phyloP scores from a whole-genome alignment of 371 early-diverging fungal species.

The Sporodiniella umbellata region DNA sequence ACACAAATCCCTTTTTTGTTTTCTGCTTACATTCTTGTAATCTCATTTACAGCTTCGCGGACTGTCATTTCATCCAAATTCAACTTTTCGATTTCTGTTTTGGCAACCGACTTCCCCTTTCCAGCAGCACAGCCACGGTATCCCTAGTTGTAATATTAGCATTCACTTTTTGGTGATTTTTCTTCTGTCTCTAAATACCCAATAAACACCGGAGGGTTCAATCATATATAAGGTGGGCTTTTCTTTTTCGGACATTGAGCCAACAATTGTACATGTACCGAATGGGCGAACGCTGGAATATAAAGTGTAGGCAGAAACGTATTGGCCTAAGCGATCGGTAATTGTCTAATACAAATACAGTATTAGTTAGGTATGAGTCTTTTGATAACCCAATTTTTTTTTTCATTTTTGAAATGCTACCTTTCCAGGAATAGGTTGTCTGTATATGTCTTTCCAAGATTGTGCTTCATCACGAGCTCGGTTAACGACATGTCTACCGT shows the following conservation, averaged over 20 bases:
- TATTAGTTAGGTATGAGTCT: too few species aligned
- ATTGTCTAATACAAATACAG: too few species aligned
- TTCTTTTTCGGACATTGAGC: conserved; percentile 63
- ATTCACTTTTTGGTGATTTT: too few species aligned
- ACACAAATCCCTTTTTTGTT: neutral
- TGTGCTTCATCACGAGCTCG: conserved; percentile 91
- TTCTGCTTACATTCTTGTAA: conserved; percentile 83
- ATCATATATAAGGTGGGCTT: conserved; percentile 88
- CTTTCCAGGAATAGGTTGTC: conserved; percentile 79
- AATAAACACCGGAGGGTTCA: conserved; percentile 96
- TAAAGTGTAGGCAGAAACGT: conserved; percentile 93
- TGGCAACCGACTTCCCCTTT: conserved; percentile 95
- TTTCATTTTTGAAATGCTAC: too few species aligned
- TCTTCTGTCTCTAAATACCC: too few species aligned
- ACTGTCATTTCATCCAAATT: conserved; percentile 82
- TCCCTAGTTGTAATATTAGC: conserved; percentile 72
- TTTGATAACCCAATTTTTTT: too few species aligned
- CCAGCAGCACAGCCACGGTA: conserved; percentile 94
- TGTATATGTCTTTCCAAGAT: conserved; percentile 86
- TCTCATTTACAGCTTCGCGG: conserved; percentile 90
- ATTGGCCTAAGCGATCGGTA: conserved; percentile 91
- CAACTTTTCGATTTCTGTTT: conserved; percentile 96
- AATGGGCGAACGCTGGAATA: conserved; percentile 98
- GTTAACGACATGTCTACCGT: conserved; percentile 87
- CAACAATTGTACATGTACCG: conserved; percentile 86